Conservation (phyloP, 2,329 filamentous ascomycete species). For the Cladophialophora chaetospira region DNA sequence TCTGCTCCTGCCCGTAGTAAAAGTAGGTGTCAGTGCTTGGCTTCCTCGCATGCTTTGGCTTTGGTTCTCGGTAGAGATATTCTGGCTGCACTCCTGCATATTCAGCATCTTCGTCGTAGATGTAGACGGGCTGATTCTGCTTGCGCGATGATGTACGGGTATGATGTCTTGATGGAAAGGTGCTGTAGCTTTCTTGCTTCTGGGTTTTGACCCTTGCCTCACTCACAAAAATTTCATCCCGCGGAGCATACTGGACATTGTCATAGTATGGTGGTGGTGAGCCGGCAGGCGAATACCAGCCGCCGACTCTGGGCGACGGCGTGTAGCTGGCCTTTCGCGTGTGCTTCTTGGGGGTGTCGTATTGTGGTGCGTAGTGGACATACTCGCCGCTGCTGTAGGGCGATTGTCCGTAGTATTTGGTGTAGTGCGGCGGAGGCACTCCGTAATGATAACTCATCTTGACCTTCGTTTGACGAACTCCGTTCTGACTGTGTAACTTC, state of each 20-base stretch:
- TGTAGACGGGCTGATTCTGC: slow-evolving; percentile 57
- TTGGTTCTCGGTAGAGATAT: slow-evolving; percentile 49
- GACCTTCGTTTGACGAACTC: slow-evolving; percentile 1
- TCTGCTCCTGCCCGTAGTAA: slow-evolving; percentile 57
- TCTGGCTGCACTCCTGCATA: slow-evolving; percentile 54
- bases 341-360: slow-evolving; percentile 53
- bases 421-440: slow-evolving; percentile 32
- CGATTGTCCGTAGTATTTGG: slow-evolving; percentile 40
- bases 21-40: slow-evolving; percentile 54
- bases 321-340: slow-evolving; percentile 59
- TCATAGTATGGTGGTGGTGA: slow-evolving; percentile 51
- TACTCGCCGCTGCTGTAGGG: slow-evolving; percentile 33
- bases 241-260: slow-evolving; percentile 53
- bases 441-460: slow-evolving; percentile 34
- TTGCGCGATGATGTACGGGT: slow-evolving; percentile 42
- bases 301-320: slow-evolving; percentile 40
- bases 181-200: slow-evolving; percentile 45
- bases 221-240: slow-evolving; percentile 68
- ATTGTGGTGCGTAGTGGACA: slow-evolving; percentile 33
- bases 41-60: slow-evolving; percentile 45
- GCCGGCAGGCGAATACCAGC: slow-evolving; percentile 47
- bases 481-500: slow-evolving; percentile 14
- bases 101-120: slow-evolving; percentile 54
- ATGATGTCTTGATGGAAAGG: slow-evolving; percentile 48
- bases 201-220: slow-evolving; percentile 49